phyloP scores from a whole-genome alignment of 305 asterid genomes.

The Lippia alba region DNA sequence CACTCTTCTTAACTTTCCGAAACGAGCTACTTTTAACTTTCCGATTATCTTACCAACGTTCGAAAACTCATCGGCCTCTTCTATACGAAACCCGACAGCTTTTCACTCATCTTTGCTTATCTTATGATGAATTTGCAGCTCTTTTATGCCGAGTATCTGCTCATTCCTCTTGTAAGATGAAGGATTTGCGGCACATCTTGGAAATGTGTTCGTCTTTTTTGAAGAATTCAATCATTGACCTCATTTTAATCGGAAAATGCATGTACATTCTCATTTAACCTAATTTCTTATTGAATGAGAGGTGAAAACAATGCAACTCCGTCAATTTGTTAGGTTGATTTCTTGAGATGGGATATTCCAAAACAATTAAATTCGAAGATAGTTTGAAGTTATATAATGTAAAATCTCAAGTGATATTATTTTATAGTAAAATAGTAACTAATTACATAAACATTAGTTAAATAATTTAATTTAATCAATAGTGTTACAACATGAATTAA shows the following conservation, averaged over 20 bases:
- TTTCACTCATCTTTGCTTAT: neutral
- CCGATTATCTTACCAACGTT: neutral
- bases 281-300: neutral
- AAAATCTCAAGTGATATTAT: too few relatives aligned
- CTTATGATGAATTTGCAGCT: conserved; percentile 58
- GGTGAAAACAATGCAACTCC: neutral
- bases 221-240: neutral
- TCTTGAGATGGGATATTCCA: too few relatives aligned
- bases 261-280: conserved; percentile 5
- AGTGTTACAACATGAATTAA: too few relatives aligned
- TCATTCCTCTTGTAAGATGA: conserved; percentile 82
- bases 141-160: conserved; percentile 86
- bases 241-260: neutral
- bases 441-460: too few relatives aligned
- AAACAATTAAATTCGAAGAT: too few relatives aligned
- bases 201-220: neutral
- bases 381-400: too few relatives aligned
- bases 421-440: too few relatives aligned
- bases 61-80: neutral
- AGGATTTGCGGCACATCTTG: neutral
- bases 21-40: neutral
- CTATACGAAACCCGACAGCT: neutral
- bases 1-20: conserved; percentile 8
- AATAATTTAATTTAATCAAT: too few relatives aligned
- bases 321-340: neutral